Conservation (phyloP, 305 asterid species). For the Solanum hybrid region DNA sequence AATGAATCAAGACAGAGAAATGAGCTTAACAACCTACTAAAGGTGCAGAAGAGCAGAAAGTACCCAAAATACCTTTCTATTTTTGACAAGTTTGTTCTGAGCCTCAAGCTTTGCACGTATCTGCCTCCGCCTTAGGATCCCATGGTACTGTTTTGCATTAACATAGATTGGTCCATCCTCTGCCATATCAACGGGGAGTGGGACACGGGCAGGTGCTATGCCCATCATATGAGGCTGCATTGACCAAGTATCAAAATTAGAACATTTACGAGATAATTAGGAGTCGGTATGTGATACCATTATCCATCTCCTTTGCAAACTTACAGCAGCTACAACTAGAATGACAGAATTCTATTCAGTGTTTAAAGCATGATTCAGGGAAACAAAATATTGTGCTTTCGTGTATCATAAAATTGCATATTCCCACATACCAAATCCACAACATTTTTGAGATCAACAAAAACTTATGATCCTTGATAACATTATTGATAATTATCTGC, state of each 20-base stretch:
- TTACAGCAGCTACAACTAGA: neutral
- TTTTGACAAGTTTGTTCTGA: conserved; percentile 71
- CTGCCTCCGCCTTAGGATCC: conserved; percentile 71
- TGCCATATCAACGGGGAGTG: conserved; percentile 58
- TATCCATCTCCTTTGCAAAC: neutral
- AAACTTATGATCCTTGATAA: neutral
- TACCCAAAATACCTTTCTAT: conserved; percentile 40
- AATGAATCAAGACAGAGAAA: neutral
- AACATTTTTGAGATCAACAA: neutral
- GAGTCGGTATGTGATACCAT: neutral
- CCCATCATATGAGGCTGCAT: conserved; percentile 54
- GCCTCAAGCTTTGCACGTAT: conserved; percentile 84
- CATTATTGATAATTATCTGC: too few species aligned
- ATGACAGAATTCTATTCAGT: neutral
- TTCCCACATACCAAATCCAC: neutral
- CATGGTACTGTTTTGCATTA: conserved; percentile 76
- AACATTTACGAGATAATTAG: neutral
- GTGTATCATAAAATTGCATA: neutral
- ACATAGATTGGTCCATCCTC: conserved; percentile 82
- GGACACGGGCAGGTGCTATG: conserved; percentile 47
- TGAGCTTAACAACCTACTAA: neutral
- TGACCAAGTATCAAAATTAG: conserved; percentile 8
- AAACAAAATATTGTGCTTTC: neutral
- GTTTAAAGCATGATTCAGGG: neutral
- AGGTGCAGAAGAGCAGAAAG: neutral